Evolutionary conservation across 169 alveolate genomes (phyloP).

Genomic region (Toxoplasma gondii): DNA sequence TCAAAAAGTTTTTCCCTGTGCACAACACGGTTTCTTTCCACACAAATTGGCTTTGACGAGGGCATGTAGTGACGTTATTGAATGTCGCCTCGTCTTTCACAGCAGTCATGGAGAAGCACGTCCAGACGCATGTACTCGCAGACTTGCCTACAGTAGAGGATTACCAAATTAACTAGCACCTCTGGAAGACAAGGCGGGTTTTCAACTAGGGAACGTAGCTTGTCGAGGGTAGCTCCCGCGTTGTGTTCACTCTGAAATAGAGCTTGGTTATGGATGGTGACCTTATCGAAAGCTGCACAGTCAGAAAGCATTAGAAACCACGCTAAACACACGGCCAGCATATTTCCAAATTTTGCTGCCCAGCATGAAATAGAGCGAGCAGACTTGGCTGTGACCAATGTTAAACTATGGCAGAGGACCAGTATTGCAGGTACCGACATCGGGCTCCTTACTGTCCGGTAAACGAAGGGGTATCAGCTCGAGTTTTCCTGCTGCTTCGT

Average conservation of each 20-base stretch:
- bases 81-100: too few relatives aligned
- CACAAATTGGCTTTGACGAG: too few relatives aligned
- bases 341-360: too few relatives aligned
- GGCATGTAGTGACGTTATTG: too few relatives aligned
- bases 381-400: too few relatives aligned
- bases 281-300: not conserved
- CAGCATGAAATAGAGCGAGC: too few relatives aligned
- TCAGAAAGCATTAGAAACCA: not conserved
- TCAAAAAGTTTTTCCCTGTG: not conserved
- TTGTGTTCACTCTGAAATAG: not conserved
- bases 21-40: not conserved
- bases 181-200: not conserved
- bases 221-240: not conserved
- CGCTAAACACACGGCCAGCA: too few relatives aligned
- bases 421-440: not conserved
- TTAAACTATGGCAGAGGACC: too few relatives aligned
- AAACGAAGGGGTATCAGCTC: not conserved
- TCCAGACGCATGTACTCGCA: not conserved
- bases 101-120: not conserved
- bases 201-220: not conserved
- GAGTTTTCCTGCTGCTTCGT: not conserved
- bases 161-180: slow-evolving; percentile 20
- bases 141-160: slow-evolving; percentile 29
- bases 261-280: slow-evolving; percentile 18
- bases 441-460: not conserved